Evolutionary conservation across 805 yeast species (phyloP).

Genomic region (Suhomyces emberorum): DNA sequence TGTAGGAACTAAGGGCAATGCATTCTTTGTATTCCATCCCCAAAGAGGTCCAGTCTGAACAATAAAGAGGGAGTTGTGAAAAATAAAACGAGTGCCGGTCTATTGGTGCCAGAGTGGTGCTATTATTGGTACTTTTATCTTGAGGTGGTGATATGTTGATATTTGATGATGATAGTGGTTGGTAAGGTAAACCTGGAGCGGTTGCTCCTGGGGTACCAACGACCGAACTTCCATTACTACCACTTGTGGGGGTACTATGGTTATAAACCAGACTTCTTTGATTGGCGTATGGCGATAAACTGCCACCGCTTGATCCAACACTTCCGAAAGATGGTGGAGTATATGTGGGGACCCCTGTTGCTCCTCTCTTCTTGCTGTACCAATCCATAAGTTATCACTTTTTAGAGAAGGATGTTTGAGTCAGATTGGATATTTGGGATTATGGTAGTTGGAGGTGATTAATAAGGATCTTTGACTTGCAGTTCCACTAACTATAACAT

Average conservation of each 20-base stretch:
- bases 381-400: slow-evolving; percentile 4
- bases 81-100: slow-evolving; percentile 23
- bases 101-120: slow-evolving; percentile 1
- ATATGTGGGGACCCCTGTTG: slow-evolving; percentile 2
- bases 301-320: slow-evolving; percentile 1
- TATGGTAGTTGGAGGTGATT: too few species aligned
- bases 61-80: slow-evolving; percentile 30
- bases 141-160: neutral
- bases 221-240: neutral
- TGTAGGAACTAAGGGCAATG: slow-evolving; percentile 70
- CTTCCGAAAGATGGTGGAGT: slow-evolving; percentile 3
- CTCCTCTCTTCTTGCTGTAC: slow-evolving; percentile 5
- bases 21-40: slow-evolving; percentile 36
- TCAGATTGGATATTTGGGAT: too few species aligned
- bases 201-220: neutral
- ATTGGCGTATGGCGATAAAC: slow-evolving; percentile 4
- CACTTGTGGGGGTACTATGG: slow-evolving; percentile 1
- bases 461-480: too few species aligned
- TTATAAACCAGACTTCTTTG: slow-evolving; percentile 2
- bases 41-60: slow-evolving; percentile 33
- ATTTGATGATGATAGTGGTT: neutral
- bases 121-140: neutral
- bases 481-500: too few species aligned
- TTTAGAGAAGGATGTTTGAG: neutral
- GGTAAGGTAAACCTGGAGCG: neutral